A percentile compares a stretch with the other conserved stretches of the same genome.
These are phyloP conservation scores for Alternaria arbusti DNA, from an alignment of 2,329 filamentous ascomycete genomes.

Conservation along the genomic window DNA sequence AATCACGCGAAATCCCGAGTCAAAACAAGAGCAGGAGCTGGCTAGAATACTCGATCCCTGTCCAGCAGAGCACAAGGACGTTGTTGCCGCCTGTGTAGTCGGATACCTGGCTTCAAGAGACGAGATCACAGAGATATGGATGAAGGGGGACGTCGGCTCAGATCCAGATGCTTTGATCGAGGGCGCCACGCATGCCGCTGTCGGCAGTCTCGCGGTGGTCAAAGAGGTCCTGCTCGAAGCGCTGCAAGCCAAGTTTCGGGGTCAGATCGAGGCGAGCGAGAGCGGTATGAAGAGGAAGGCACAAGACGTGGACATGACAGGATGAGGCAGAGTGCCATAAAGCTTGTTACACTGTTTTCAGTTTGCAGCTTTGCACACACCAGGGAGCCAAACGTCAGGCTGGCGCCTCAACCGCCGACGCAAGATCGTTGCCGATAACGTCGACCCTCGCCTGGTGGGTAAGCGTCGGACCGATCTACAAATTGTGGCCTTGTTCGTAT, in stretches of 20 bases:
- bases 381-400: background rate
- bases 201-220: constrained; percentile 65
- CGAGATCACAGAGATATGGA: constrained; percentile 93
- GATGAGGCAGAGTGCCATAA: constrained; percentile 21
- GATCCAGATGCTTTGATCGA: constrained; percentile 64
- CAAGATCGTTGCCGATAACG: background rate
- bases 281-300: constrained; percentile 34
- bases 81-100: constrained; percentile 85
- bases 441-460: background rate
- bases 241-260: constrained; percentile 40
- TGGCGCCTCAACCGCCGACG: background rate
- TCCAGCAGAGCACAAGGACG: constrained; percentile 76
- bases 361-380: background rate
- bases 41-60: constrained; percentile 78
- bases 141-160: constrained; percentile 72
- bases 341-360: background rate
- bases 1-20: constrained; percentile 59
- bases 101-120: constrained; percentile 86
- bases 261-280: constrained; percentile 20
- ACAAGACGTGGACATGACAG: constrained; percentile 43
- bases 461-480: background rate
- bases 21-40: constrained; percentile 38
- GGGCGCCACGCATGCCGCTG: constrained; percentile 67
- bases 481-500: background rate
- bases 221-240: constrained; percentile 66